phyloP scores from a whole-genome alignment of 495 filamentous ascomycete species.

The Chaetomium tenue region DNA sequence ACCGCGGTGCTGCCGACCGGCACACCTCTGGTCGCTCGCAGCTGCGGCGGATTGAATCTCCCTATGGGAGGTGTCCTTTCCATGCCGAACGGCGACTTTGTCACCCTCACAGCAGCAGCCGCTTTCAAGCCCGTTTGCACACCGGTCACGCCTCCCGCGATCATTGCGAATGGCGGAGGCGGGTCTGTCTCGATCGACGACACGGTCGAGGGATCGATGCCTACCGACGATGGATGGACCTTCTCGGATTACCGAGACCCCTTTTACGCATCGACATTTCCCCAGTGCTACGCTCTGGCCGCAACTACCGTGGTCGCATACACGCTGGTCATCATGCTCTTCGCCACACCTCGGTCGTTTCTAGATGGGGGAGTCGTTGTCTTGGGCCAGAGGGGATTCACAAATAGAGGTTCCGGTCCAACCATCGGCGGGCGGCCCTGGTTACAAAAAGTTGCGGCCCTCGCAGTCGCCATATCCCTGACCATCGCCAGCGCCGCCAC shows the following conservation, averaged over 20 bases:
- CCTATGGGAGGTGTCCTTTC: conserved; percentile 60
- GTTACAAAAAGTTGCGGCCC: conserved; percentile 91
- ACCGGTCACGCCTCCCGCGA: conserved; percentile 41
- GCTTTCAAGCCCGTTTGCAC: conserved; percentile 64
- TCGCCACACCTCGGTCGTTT: conserved; percentile 88
- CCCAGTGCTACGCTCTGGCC: conserved; percentile 87
- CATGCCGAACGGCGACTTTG: conserved; percentile 54
- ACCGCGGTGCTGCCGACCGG: conserved; percentile 19
- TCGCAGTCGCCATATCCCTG: conserved; percentile 85
- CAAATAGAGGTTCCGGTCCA: conserved; percentile 73
- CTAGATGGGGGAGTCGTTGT: conserved; percentile 80
- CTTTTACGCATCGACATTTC: conserved; percentile 88
- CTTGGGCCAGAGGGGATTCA: conserved; percentile 79
- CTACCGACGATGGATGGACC: conserved; percentile 26
- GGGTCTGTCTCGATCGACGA: conserved; percentile 44
- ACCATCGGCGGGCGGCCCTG: conserved; percentile 90
- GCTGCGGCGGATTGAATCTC: conserved; percentile 49
- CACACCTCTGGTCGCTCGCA: conserved; percentile 23
- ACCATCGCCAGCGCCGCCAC: conserved; percentile 91
- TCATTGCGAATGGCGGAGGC: conserved; percentile 48
- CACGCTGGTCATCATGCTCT: conserved; percentile 88
- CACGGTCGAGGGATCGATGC: conserved; percentile 18
- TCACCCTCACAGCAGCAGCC: conserved; percentile 62
- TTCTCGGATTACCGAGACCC: conserved; percentile 68
- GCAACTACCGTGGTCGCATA: conserved; percentile 90